These are phyloP conservation scores for Aureococcus anophagefferens DNA, from an alignment of 108 stramenopile species.

Conservation along the genomic window DNA sequence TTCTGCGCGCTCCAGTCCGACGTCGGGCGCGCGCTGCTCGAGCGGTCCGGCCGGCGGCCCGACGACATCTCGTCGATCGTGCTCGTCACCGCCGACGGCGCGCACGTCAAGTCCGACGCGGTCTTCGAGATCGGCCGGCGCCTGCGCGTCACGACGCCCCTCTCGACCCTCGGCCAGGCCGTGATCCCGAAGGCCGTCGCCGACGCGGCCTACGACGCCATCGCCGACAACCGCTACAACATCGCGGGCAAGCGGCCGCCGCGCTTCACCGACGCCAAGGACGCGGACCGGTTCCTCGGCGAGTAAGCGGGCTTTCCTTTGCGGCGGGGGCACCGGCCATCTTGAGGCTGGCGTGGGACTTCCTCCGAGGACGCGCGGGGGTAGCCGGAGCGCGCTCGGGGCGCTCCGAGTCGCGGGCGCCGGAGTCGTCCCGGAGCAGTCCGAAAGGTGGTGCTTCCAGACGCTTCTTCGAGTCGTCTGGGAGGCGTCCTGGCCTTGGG, in stretches of 20 bases:
- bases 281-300: not conserved
- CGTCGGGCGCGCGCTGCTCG: not conserved
- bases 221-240: not conserved
- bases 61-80: not conserved
- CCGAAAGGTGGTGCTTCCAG: too few species aligned
- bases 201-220: not conserved
- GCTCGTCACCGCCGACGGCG: not conserved
- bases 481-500: too few species aligned
- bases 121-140: not conserved
- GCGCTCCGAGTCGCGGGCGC: too few species aligned
- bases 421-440: too few species aligned
- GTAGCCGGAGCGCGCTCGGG: too few species aligned
- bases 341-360: too few species aligned
- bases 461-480: too few species aligned
- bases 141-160: not conserved
- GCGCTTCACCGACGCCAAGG: not conserved
- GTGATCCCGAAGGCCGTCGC: not conserved
- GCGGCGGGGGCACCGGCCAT: too few species aligned
- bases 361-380: too few species aligned
- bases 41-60: not conserved
- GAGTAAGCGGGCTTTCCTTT: too few species aligned
- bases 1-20: not conserved
- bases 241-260: not conserved
- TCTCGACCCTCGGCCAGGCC: not conserved
- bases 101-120: not conserved